Evolutionary conservation across 441 rosid species (phyloP).

Genomic region (Erodium moschatum): DNA sequence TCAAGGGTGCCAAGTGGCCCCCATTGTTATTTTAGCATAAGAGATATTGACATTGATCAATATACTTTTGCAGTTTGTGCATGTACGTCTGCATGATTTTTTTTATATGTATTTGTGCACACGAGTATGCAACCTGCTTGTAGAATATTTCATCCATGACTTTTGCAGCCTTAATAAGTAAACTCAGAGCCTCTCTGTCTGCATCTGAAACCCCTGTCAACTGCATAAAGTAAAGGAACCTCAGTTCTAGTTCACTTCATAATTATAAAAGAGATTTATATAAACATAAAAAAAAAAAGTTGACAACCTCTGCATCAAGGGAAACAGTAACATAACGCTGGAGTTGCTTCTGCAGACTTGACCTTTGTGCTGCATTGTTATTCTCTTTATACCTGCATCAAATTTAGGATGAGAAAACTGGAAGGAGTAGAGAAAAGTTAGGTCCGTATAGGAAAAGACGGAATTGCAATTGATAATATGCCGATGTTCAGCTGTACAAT

Average conservation of each 20-base stretch:
- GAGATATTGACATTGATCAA: neutral
- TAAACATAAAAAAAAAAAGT: constrained; percentile 19
- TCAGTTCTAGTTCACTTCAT: constrained; percentile 11
- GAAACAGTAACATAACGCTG: constrained; percentile 65
- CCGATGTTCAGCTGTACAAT: constrained; percentile 11
- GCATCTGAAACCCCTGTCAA: constrained; percentile 54
- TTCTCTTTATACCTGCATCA: constrained; percentile 58
- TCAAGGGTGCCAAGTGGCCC: neutral
- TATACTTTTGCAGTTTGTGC: constrained; percentile 6
- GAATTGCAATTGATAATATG: neutral
- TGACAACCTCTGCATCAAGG: constrained; percentile 55
- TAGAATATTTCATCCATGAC: constrained; percentile 69
- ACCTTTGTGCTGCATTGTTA: constrained; percentile 34
- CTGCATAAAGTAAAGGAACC: constrained; percentile 36
- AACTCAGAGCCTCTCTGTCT: constrained; percentile 54
- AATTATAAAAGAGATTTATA: constrained; percentile 12
- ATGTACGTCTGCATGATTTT: neutral
- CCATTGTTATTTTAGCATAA: neutral
- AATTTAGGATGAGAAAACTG: constrained; percentile 23
- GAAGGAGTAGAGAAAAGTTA: constrained; percentile 11
- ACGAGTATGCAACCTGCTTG: constrained; percentile 51
- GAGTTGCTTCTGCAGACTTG: constrained; percentile 66
- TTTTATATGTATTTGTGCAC: neutral
- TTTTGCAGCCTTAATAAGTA: constrained; percentile 73
- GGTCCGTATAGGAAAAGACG: neutral